phyloP scores from a whole-genome alignment of 129 eudicot genomes.

The Sambucus nigra region DNA sequence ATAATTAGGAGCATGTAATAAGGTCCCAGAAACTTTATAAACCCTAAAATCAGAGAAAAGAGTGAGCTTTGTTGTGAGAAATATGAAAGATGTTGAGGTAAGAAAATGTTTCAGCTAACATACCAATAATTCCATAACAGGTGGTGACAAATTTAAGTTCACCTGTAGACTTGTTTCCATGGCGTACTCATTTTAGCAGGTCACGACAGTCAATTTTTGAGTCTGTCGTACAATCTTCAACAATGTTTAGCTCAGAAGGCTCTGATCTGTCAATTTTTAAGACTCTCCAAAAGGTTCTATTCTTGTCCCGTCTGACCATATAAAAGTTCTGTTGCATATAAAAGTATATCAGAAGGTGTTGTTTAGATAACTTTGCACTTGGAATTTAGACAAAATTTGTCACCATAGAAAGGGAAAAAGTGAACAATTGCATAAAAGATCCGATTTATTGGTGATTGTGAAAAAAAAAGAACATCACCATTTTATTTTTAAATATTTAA shows the following conservation, averaged over 20 bases:
- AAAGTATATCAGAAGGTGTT: background rate
- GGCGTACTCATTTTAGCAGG: slow-evolving; percentile 57
- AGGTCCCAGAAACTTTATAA: slow-evolving; percentile 93
- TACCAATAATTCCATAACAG: slow-evolving; percentile 95
- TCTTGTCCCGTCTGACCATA: slow-evolving; percentile 75
- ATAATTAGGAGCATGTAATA: slow-evolving; percentile 87
- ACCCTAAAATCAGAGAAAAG: slow-evolving; percentile 43
- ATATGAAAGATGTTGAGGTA: background rate
- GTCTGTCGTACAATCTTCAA: slow-evolving; percentile 73
- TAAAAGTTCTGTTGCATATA: slow-evolving; percentile 60
- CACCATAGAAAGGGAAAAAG: background rate
- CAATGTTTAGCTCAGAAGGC: slow-evolving; percentile 56
- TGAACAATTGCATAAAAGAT: background rate
- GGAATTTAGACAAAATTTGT: background rate
- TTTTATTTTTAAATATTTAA: too few species aligned
- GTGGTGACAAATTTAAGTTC: slow-evolving; percentile 74
- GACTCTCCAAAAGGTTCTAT: slow-evolving; percentile 58
- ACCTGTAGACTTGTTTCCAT: slow-evolving; percentile 78
- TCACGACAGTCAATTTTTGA: slow-evolving; percentile 57
- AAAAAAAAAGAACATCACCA: too few species aligned
- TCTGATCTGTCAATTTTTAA: slow-evolving; percentile 80
- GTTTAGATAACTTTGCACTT: background rate
- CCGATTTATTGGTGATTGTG: too few species aligned
- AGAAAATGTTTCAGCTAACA: slow-evolving; percentile 15
- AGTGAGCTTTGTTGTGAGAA: slow-evolving; percentile 11